These are phyloP conservation scores for Pseudocercospora cruenta DNA, from an alignment of 2,329 filamentous ascomycete species.

Conservation along the genomic window DNA sequence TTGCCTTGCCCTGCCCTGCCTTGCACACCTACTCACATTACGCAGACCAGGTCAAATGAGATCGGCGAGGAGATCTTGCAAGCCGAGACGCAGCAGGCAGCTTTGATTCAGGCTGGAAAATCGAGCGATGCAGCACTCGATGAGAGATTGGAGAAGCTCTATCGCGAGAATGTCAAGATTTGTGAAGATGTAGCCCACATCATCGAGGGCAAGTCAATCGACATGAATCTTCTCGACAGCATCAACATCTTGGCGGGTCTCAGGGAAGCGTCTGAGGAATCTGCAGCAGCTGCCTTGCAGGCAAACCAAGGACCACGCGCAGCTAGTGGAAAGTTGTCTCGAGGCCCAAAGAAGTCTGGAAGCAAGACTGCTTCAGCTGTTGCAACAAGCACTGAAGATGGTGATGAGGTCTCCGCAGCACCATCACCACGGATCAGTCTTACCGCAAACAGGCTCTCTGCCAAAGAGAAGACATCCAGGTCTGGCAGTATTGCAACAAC, in stretches of 20 bases:
- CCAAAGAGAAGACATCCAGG: constrained; percentile 44
- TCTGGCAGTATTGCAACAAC: constrained; percentile 50
- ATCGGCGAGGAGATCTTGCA: constrained; percentile 44
- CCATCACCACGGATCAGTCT: constrained; percentile 39
- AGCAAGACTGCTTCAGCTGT: constrained; percentile 28
- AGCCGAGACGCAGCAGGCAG: constrained; percentile 41
- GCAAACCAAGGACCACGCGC: constrained; percentile 28
- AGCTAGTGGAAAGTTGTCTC: constrained; percentile 34
- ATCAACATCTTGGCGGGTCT: constrained; percentile 53
- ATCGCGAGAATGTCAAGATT: constrained; percentile 54
- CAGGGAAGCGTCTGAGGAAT: constrained; percentile 50
- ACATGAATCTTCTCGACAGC: constrained; percentile 47
- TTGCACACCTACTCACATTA: neutral
- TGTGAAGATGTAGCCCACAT: constrained; percentile 50
- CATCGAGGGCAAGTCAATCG: constrained; percentile 47
- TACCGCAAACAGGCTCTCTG: constrained; percentile 29
- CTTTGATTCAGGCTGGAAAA: constrained; percentile 36
- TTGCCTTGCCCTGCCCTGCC: too few relatives aligned
- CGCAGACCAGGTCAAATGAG: constrained; percentile 37
- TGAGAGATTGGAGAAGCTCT: constrained; percentile 49
- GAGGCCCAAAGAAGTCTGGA: constrained; percentile 32
- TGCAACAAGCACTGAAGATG: constrained; percentile 34
- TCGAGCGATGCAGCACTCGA: constrained; percentile 44
- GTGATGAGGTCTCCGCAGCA: constrained; percentile 37
- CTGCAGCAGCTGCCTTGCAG: constrained; percentile 40